These are phyloP conservation scores for Hymenoscyphus fraxineus DNA, from an alignment of 2,329 filamentous ascomycete genomes.

Conservation along the genomic window DNA sequence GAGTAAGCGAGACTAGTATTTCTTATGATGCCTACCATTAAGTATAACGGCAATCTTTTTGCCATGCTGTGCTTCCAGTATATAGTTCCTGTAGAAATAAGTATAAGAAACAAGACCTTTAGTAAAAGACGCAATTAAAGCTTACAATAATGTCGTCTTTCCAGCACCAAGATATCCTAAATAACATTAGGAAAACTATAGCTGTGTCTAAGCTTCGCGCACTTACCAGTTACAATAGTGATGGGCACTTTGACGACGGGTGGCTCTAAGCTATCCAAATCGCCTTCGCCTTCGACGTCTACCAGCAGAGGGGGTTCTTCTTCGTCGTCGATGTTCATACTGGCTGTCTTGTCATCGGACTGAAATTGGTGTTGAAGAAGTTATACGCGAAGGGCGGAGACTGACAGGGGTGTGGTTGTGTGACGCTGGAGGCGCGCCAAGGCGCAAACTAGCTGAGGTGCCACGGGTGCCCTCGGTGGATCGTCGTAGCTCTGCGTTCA, in stretches of 20 bases:
- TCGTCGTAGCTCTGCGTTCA: background rate
- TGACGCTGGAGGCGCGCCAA: background rate
- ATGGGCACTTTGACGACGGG: conserved; percentile 69
- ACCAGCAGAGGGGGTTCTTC: conserved; percentile 65
- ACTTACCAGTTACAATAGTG: conserved; percentile 73
- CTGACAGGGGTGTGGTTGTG: background rate
- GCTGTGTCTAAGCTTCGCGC: background rate
- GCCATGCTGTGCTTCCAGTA: conserved; percentile 88
- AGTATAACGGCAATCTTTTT: conserved; percentile 98
- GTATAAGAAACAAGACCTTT: background rate
- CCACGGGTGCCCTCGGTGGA: too few relatives aligned
- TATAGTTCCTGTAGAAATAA: conserved; percentile 62
- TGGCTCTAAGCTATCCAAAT: conserved; percentile 43
- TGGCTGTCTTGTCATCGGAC: conserved; percentile 13
- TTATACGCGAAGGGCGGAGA: background rate
- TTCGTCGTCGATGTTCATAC: conserved; percentile 60
- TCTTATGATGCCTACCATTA: conserved; percentile 57
- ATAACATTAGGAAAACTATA: background rate
- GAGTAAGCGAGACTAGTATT: background rate
- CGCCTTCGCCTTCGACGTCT: conserved; percentile 40
- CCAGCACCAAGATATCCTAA: conserved; percentile 89
- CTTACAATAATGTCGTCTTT: conserved; percentile 77
- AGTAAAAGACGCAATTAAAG: background rate
- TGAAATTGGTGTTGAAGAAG: background rate
- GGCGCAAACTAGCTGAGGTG: too few relatives aligned